phyloP scores from a whole-genome alignment of 306 rosid species.

The Aeschynomene evenia region DNA sequence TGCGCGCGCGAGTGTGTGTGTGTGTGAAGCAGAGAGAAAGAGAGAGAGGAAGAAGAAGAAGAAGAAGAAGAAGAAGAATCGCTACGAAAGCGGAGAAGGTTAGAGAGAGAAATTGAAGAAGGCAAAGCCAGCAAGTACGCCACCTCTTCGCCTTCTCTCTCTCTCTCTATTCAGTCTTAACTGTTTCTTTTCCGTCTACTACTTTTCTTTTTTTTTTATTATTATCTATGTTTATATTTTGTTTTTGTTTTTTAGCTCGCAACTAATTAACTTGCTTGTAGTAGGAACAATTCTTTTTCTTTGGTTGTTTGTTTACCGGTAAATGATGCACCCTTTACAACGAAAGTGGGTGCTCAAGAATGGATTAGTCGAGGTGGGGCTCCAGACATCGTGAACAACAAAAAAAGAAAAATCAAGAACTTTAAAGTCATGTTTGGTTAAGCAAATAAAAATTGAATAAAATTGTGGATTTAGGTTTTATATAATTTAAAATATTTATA shows the following conservation, averaged over 20 bases:
- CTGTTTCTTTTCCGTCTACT: not conserved
- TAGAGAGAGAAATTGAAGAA: conserved; percentile 8
- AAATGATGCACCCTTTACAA: conserved; percentile 5
- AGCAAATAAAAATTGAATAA: too few relatives aligned
- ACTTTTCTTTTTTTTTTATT: not conserved
- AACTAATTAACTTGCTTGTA: conserved; percentile 19
- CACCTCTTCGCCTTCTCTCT: not conserved
- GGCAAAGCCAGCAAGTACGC: conserved; percentile 13
- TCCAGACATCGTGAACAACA: too few relatives aligned
- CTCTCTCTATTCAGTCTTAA: not conserved
- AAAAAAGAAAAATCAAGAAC: too few relatives aligned
- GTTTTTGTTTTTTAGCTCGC: conserved; percentile 1
- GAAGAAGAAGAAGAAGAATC: conserved; percentile 11
- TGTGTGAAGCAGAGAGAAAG: not conserved
- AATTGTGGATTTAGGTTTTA: too few relatives aligned
- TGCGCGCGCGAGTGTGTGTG: not conserved
- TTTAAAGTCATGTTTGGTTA: too few relatives aligned
- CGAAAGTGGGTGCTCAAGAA: not conserved
- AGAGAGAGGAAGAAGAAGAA: not conserved
- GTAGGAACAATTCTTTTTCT: not conserved
- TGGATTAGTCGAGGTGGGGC: too few relatives aligned
- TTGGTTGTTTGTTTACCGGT: not conserved
- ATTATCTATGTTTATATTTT: not conserved
- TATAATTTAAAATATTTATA: too few relatives aligned
- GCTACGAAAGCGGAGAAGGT: conserved; percentile 31